These are phyloP conservation scores for Penicillium brasilianum DNA, from an alignment of 2,329 filamentous ascomycete species.

Conservation along the genomic window DNA sequence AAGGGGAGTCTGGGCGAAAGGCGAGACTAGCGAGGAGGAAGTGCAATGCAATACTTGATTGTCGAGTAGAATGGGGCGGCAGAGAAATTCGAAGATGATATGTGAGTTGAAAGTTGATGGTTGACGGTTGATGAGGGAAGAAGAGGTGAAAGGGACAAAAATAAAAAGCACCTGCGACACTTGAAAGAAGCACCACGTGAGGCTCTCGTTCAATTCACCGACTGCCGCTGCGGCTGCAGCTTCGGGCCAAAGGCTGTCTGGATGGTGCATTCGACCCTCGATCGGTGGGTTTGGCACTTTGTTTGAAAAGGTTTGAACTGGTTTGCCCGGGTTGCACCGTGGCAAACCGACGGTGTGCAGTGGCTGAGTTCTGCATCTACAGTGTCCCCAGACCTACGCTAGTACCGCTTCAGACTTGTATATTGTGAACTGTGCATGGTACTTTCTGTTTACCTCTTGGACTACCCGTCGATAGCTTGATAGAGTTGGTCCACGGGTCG, in stretches of 20 bases:
- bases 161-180: conserved; percentile 9
- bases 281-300: not conserved
- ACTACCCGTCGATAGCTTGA: not conserved
- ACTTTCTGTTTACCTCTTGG: not conserved
- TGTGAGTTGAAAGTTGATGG: not conserved
- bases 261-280: not conserved
- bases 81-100: conserved; percentile 10
- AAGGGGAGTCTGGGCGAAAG: not conserved
- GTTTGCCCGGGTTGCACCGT: conserved; percentile 7
- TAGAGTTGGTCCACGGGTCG: conserved; percentile 3
- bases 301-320: not conserved
- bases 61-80: conserved; percentile 1
- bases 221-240: not conserved
- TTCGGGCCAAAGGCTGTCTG: not conserved
- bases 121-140: conserved; percentile 1
- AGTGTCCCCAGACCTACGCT: not conserved
- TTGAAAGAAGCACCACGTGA: conserved; percentile 20
- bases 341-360: conserved; percentile 21
- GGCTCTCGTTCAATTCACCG: conserved; percentile 14
- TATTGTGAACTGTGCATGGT: not conserved
- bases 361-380: conserved; percentile 11
- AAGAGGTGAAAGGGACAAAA: conserved; percentile 8
- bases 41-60: conserved; percentile 4
- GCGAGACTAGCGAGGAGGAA: not conserved
- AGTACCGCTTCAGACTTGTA: not conserved